Conservation (phyloP, 768 basidiomycete genomes). For the Atractiella rhizophila region DNA sequence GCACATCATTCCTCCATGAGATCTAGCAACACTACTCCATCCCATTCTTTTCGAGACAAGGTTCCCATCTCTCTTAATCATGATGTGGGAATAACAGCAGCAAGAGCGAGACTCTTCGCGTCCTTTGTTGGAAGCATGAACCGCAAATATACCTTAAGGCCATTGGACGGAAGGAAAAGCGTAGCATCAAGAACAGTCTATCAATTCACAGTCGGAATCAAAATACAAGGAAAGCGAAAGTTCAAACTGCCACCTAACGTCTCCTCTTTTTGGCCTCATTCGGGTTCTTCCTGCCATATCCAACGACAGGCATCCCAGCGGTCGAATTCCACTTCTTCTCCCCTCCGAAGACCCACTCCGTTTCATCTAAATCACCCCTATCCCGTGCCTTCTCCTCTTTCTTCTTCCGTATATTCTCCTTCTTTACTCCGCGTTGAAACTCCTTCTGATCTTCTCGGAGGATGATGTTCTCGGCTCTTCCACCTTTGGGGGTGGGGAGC, state of each 20-base stretch:
- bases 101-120: no score
- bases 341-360: background rate
- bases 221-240: no score
- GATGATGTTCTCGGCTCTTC: constrained; percentile 58
- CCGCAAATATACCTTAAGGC: no score
- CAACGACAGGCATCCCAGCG: constrained; percentile 6
- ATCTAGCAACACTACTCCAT: no score
- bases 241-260: background rate
- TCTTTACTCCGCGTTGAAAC: constrained; percentile 58
- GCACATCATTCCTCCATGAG: no score
- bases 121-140: no score
- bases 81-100: no score
- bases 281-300: constrained; percentile 52
- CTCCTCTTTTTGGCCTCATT: constrained; percentile 43
- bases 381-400: constrained; percentile 29
- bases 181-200: no score
- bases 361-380: constrained; percentile 66
- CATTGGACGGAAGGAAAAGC: no score
- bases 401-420: constrained; percentile 31
- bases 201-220: no score
- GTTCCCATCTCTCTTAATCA: no score
- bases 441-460: constrained; percentile 78
- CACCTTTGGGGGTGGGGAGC: constrained; percentile 71
- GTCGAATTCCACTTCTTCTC: background rate
- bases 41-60: no score